Evolutionary conservation across 306 rosid species (phyloP), one percentile per base, ranked within the genome.

Genomic region (Betula pendula): DNA sequence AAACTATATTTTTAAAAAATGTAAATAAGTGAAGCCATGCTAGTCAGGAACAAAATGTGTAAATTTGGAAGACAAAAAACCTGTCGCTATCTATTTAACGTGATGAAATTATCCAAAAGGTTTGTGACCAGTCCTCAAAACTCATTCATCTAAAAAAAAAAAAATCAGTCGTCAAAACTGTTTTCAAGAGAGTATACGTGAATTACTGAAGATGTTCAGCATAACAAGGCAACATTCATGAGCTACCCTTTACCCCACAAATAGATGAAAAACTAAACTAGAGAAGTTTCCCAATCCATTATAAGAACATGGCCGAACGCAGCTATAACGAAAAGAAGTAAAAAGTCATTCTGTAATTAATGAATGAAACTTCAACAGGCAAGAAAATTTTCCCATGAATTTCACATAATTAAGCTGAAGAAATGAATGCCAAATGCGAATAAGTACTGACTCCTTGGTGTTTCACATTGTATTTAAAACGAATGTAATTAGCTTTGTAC

Each of bases 1-100:
- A 79, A 82, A 75, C 84, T 35, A 2, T 38, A 5, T 38, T 38
- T 6, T 68, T 50, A 38, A 77, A 78, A 59, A 3, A 25, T 24
- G 52, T 65, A 62, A 25, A 44, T 55, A 44, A 80, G 53, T 55
- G 55, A 58, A 73, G 2, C 8, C n/a, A 52, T 31, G 48, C 50
- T 63, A 50, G 5, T 19, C 3, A 29, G 17, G 25, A 17, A 19
- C 59, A 24, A 13, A 3, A 47, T 19, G 22, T 68, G 1, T 17
- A 50, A 15, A 50, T 44, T 47, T n/a, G 15, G 10, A 42, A 44
- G 16, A n/a, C 7, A 55, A 8, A 56, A 56, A 22, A 8, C 31
- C 1, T 49, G n/a, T 49, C 7, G n/a, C 7, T 16, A 12, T 4
- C 27, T 20, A 24, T 0, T 7, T 10, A 55, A 55, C 3, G 22